Evolutionary conservation across 75 land plant genomes (phyloP), one percentile per base, ranked within the genome.

Genomic region (Pinus albicaulis): DNA sequence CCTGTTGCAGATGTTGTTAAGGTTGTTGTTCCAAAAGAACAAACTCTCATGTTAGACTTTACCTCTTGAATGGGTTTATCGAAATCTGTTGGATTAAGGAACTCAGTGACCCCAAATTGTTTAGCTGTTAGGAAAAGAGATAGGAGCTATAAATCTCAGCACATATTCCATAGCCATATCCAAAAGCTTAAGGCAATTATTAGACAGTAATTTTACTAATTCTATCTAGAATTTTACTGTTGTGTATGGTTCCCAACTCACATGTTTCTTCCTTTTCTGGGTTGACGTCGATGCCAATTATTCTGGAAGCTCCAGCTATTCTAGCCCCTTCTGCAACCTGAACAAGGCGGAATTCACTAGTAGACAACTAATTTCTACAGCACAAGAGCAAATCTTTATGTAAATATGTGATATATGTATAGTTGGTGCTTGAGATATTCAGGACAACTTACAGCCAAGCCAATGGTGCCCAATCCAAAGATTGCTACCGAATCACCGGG

Each of bases 41-140:
- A 44, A 44, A 44, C 6, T 7, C 7, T 34, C 36, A 2, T 13
- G 52, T 55, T 61, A 57, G 2, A 17, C 6, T 6, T 44, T 5
- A 90, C 93, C 91, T 93, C 92, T 80, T 87, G 90, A 57, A 93
- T 82, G 60, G 96, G 96, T 63, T 87, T 93, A 26, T 84, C 59
- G 26, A 82, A 73, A 41, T 87, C 89, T 69, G 85, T 83, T 25
- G 93, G 91, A 74, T 91, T 87, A 76, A 93, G 80, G 80, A 87
- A 90, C 8, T 93, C 96, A 19, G 90, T 93, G 17, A 74, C 76
- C 25, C 96, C 96, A 76, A 93, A 93, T 22, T 78, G 87, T 81
- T 82, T 89, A 1, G 91, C 96, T 93, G 87, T 55, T 48, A 57
- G 52, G n/a, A 59, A 44, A 71, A 17, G 48, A 71, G 8, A 7